A percentile compares a stretch with the other conserved stretches of the same genome.
These are phyloP conservation scores for Claviceps monticola DNA, from an alignment of 2,329 filamentous ascomycete species.

Conservation along the genomic window DNA sequence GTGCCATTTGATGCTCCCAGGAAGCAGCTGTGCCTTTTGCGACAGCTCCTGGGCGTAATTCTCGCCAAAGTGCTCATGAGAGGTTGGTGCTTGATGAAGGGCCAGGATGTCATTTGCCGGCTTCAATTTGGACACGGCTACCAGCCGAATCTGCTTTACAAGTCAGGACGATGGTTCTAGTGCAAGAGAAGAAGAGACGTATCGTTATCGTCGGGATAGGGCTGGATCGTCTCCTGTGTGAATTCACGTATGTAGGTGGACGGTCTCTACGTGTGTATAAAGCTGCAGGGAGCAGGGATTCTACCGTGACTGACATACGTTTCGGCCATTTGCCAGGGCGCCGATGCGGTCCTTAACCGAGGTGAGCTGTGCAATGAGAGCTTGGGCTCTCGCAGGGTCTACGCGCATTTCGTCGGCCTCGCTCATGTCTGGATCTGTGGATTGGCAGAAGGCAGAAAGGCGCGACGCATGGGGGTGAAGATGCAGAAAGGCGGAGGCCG, in stretches of 20 bases:
- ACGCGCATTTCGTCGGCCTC: slow-evolving; percentile 43
- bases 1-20: slow-evolving; percentile 72
- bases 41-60: slow-evolving; percentile 88
- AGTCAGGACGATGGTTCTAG: not conserved
- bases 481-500: not conserved
- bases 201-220: not conserved
- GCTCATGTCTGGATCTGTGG: slow-evolving; percentile 22
- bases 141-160: slow-evolving; percentile 54
- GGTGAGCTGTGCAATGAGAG: slow-evolving; percentile 48
- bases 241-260: no score
- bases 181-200: not conserved
- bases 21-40: slow-evolving; percentile 73
- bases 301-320: slow-evolving; percentile 27
- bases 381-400: slow-evolving; percentile 45
- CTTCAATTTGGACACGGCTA: slow-evolving; percentile 94
- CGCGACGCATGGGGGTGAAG: not conserved
- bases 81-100: slow-evolving; percentile 48
- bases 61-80: slow-evolving; percentile 78
- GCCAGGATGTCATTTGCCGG: slow-evolving; percentile 82
- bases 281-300: no score
- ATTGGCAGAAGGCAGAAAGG: not conserved
- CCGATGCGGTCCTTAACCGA: slow-evolving; percentile 44
- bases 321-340: slow-evolving; percentile 36
- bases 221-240: not conserved
- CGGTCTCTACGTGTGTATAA: no score